These are phyloP conservation scores for Talaromyces adpressus DNA, from an alignment of 495 filamentous ascomycete genomes.

Conservation along the genomic window DNA sequence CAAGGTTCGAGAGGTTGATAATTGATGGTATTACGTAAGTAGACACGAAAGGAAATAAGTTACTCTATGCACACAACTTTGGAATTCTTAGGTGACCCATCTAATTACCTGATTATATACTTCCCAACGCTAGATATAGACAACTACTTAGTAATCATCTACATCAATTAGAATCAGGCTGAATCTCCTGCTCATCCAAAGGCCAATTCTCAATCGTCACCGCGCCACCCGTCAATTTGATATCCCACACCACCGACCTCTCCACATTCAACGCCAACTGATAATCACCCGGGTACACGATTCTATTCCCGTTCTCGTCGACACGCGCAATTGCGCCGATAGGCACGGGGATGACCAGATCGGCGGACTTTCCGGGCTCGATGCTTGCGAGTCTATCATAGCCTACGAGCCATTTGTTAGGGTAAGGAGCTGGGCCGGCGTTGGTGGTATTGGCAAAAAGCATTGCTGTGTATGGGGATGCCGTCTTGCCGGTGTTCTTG, in stretches of 20 bases:
- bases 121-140: background rate
- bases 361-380: conserved; percentile 25
- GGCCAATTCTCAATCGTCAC: conserved; percentile 28
- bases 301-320: conserved; percentile 49
- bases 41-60: too few relatives aligned
- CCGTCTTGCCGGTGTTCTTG: conserved; percentile 45
- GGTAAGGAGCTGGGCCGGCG: conserved; percentile 52
- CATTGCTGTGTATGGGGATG: conserved; percentile 56
- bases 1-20: conserved; percentile 20
- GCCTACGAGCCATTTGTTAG: conserved; percentile 56
- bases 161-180: conserved; percentile 10
- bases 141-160: background rate
- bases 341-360: conserved; percentile 40
- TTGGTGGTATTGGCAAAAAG: conserved; percentile 45
- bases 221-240: conserved; percentile 26
- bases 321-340: conserved; percentile 52
- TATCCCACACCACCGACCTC: conserved; percentile 18
- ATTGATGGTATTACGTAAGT: background rate
- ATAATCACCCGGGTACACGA: conserved; percentile 62
- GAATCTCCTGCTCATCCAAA: conserved; percentile 21
- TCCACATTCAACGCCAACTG: conserved; percentile 49
- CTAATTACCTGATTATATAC: background rate
- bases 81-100: background rate
- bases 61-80: background rate
- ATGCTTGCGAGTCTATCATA: conserved; percentile 48